phyloP scores from a whole-genome alignment of 495 filamentous ascomycete genomes.

The Podospora tetraspora region DNA sequence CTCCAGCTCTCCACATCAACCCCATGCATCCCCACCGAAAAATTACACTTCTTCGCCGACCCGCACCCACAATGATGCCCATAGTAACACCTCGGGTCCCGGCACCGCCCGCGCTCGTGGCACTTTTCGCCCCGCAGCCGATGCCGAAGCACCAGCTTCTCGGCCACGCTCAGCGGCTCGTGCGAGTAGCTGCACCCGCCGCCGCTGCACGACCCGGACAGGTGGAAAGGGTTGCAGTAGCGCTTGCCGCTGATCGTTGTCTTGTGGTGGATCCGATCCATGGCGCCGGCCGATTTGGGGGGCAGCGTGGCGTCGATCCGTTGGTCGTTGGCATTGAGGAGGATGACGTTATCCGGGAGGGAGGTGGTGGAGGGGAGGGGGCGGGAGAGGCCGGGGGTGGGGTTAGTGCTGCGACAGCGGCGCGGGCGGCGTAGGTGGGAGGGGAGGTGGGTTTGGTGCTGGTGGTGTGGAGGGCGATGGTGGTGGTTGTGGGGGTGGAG shows the following conservation, averaged over 20 bases:
- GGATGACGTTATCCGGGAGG: slow-evolving; percentile 30
- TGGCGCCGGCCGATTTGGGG: background rate
- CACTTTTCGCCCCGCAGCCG: slow-evolving; percentile 29
- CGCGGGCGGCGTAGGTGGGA: slow-evolving; percentile 10
- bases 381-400: background rate
- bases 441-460: background rate
- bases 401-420: background rate
- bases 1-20: background rate
- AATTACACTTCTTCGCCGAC: background rate
- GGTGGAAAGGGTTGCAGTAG: slow-evolving; percentile 43
- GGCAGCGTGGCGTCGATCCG: slow-evolving; percentile 36
- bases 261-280: slow-evolving; percentile 18
- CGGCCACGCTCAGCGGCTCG: slow-evolving; percentile 26
- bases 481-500: background rate
- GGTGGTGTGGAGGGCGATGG: background rate
- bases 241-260: slow-evolving; percentile 31
- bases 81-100: slow-evolving; percentile 39
- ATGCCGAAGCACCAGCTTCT: slow-evolving; percentile 38
- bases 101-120: slow-evolving; percentile 30
- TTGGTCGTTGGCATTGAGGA: slow-evolving; percentile 43
- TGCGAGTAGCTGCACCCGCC: slow-evolving; percentile 39
- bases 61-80: slow-evolving; percentile 38
- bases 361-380: slow-evolving; percentile 7
- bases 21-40: background rate
- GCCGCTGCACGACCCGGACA: slow-evolving; percentile 32